These are phyloP conservation scores for Grosmannia penicillata DNA, from an alignment of 2,329 filamentous ascomycete species.

Conservation along the genomic window DNA sequence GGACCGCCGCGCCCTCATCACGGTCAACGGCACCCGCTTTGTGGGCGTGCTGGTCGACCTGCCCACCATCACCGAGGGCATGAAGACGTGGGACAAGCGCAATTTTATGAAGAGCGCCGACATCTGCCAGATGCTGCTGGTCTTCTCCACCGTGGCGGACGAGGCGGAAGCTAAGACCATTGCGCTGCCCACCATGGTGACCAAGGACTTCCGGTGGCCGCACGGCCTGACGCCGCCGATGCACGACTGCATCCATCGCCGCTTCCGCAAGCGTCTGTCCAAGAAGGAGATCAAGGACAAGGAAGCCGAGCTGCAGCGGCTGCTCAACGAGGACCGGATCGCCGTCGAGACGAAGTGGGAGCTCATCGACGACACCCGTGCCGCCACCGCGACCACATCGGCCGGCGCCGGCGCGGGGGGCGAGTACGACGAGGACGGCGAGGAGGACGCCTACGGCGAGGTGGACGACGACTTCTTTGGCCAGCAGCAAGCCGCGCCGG, in stretches of 20 bases:
- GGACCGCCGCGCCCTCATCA: slow-evolving; percentile 57
- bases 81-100: slow-evolving; percentile 88
- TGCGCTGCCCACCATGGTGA: slow-evolving; percentile 58
- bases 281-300: slow-evolving; percentile 76
- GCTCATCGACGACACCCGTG: slow-evolving; percentile 37
- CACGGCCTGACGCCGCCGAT: slow-evolving; percentile 81
- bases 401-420: slow-evolving; percentile 18
- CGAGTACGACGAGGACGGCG: slow-evolving; percentile 35
- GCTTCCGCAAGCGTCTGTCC: slow-evolving; percentile 71
- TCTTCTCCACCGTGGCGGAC: slow-evolving; percentile 51
- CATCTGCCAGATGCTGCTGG: slow-evolving; percentile 77
- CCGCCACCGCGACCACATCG: slow-evolving; percentile 13
- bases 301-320: slow-evolving; percentile 60
- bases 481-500: slow-evolving; percentile 15
- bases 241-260: slow-evolving; percentile 67
- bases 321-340: slow-evolving; percentile 55
- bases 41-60: slow-evolving; percentile 71
- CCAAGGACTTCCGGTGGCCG: slow-evolving; percentile 57
- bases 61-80: slow-evolving; percentile 74
- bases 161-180: slow-evolving; percentile 51
- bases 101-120: slow-evolving; percentile 81
- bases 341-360: slow-evolving; percentile 48
- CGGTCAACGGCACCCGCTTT: slow-evolving; percentile 54
- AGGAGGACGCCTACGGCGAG: slow-evolving; percentile 36
- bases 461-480: slow-evolving; percentile 39